These are phyloP conservation scores for Hyaloperonospora arabidopsidis DNA, from an alignment of 352 stramenopile species.

Conservation along the genomic window DNA sequence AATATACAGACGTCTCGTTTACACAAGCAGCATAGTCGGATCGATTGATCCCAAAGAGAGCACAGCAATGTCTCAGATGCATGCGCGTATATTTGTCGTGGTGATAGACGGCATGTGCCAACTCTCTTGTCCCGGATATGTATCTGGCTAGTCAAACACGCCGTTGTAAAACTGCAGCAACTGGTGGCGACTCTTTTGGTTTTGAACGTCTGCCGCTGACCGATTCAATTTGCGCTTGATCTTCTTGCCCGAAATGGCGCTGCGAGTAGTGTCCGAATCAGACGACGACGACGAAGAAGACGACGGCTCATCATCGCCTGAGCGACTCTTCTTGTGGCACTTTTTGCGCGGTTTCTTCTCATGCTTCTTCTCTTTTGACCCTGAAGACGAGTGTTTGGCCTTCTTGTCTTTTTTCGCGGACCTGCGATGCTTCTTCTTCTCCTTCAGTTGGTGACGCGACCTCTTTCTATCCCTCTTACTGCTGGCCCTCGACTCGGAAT, in stretches of 20 bases:
- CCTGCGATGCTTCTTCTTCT: constrained; percentile 35
- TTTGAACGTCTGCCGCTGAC: constrained; percentile 48
- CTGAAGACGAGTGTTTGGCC: constrained; percentile 27
- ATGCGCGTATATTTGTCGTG: too few relatives aligned
- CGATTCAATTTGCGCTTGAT: constrained; percentile 74
- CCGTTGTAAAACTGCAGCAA: constrained; percentile 84
- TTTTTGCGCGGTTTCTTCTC: constrained; percentile 38
- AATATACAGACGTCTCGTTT: too few relatives aligned
- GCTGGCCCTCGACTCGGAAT: constrained; percentile 18
- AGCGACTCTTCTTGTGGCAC: constrained; percentile 30
- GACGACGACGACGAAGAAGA: constrained; percentile 40
- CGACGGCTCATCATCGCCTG: constrained; percentile 16
- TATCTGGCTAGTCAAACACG: constrained; percentile 57
- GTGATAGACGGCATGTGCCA: too few relatives aligned
- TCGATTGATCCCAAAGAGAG: too few relatives aligned
- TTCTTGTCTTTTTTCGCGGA: constrained; percentile 26
- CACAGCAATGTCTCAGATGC: too few relatives aligned
- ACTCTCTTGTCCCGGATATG: too few relatives aligned
- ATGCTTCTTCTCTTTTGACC: constrained; percentile 30
- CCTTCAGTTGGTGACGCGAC: constrained; percentile 18
- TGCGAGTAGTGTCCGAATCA: constrained; percentile 63
- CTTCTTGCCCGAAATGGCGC: constrained; percentile 81
- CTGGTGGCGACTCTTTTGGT: constrained; percentile 68
- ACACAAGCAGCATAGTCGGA: too few relatives aligned
- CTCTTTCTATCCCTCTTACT: constrained; percentile 22